Conservation (phyloP, 2,329 filamentous ascomycete genomes). For the Sporothrix protearum region DNA sequence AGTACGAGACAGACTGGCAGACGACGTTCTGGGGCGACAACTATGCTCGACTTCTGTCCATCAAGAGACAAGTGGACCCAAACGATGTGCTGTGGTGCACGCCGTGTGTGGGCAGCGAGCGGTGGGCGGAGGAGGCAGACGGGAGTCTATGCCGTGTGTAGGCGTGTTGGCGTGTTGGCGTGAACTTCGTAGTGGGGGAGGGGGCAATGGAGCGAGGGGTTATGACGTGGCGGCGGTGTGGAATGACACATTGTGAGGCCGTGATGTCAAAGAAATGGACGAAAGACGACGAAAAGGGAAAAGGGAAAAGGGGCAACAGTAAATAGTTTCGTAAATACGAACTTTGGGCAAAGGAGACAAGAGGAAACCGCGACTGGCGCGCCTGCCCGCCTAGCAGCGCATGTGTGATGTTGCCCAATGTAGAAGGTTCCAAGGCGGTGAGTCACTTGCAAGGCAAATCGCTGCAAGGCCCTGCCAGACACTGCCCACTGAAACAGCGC, state of each 20-base stretch:
- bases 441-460: background rate
- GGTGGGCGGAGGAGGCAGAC: conserved; percentile 21
- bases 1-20: conserved; percentile 33
- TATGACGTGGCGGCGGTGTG: background rate
- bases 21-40: conserved; percentile 37
- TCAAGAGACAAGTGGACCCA: conserved; percentile 37
- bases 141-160: conserved; percentile 21
- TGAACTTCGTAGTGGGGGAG: background rate
- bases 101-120: conserved; percentile 28
- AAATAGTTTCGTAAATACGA: background rate
- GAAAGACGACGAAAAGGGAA: background rate
- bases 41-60: conserved; percentile 32
- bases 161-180: no score
- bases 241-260: background rate
- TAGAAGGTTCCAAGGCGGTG: conserved; percentile 12
- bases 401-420: conserved; percentile 13
- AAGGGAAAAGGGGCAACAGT: background rate
- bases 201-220: background rate
- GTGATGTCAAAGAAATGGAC: background rate
- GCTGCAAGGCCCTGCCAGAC: background rate
- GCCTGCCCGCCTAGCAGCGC: background rate
- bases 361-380: background rate
- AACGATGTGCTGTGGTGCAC: conserved; percentile 32
- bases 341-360: background rate
- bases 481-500: background rate